Base-by-base conservation (phyloP, 129 eudicot genomes). In the Gnaphalium uliginosum region DNA sequence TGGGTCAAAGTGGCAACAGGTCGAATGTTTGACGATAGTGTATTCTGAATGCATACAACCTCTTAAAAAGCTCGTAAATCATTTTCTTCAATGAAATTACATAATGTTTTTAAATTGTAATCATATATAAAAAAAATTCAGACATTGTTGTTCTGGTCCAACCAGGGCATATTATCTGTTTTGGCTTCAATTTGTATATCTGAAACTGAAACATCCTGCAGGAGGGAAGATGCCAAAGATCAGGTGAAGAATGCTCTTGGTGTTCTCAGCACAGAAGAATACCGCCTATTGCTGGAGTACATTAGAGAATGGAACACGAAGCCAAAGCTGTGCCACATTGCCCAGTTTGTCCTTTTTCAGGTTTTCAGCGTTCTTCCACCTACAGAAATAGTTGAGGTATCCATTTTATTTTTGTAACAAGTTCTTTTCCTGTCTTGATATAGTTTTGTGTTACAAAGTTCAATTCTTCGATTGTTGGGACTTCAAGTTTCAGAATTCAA, bases 221-320 rank as follows among this genome's bases (percentile, higher is more conserved):
- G 99, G 86, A 87, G 87, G 65, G 81, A 69, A 53, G 86, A 85
- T 66, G 87, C 94, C 1, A 83, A 81, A 50, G 83, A 71, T 67
- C 82, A 82, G 68, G 77, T 94, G 26, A 86, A 75, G 32, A 81
- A 83, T 66, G 92, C 96, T 75, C 86, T 94, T 30, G 53, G 68
- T 19, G 86, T 73, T 72, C 85, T 94, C 72, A 86, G 83, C 76
- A 86, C 81, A 62, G 96, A 91, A 57, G 90, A 94, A 33, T 72
- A 81, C 63, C 86, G 63, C 29, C 76, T 58, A 27, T 86, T 94
- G 76, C 70, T 94, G 78, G 96, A 94, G 78, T 94, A 89, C 81
- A 67, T 94, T 51, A 76, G 99, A 71, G 99, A 91, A 78, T 94
- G 99, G 99, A 94, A 94, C 43, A 85, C 97, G 18, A 94, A 90